Base-by-base conservation (phyloP, 345 rosid species). In the Citropsis articulata region DNA sequence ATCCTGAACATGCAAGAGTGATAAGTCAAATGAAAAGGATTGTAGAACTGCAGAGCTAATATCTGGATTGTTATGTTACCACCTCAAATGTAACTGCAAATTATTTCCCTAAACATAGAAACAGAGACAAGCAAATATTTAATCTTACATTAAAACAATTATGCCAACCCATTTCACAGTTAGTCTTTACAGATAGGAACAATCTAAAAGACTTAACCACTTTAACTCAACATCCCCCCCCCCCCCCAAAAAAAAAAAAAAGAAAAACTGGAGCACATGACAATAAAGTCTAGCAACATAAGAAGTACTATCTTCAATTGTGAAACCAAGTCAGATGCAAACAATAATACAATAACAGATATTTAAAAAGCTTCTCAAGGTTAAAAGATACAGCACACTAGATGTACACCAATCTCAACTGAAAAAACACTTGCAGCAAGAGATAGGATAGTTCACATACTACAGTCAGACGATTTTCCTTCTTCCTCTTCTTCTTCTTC, bases 1-100 rank as follows among this genome's bases (percentile, higher is more conserved):
- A 35, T 84, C 90, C 97, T 93, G 81, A 70, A 77, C 70, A 75
- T 61, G 35, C 75, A 78, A 72, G 65, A 45, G 45, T 19, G 40
- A 55, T 38, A 71, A 63, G 31, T 63, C 57, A 66, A 80, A 40
- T 35, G 36, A 79, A 35, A 42, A 30, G 57, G n/a, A 70, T 53
- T 31, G 40, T 53, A 48, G 19, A 53, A 9, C n/a, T 50, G 27
- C 7, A 24, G 30, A 57, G 38, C 38, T 45, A 63, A 33, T 25
- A 45, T n/a, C 61, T 22, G 30, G 31, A 30, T 61, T 22, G 40
- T 22, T 28, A 16, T 30, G 14, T 19, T 70, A 8, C 24, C 57
- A 56, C 61, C 60, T 33, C 21, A n/a, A 1, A 21, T 13, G 31
- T 56, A 31, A 42, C 36, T 72, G 27, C 75, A 62, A 75, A 75